Evolutionary conservation across 2,329 filamentous ascomycete genomes (phyloP), one percentile per base, ranked within the genome.

Genomic region (Alternaria infectoria): DNA sequence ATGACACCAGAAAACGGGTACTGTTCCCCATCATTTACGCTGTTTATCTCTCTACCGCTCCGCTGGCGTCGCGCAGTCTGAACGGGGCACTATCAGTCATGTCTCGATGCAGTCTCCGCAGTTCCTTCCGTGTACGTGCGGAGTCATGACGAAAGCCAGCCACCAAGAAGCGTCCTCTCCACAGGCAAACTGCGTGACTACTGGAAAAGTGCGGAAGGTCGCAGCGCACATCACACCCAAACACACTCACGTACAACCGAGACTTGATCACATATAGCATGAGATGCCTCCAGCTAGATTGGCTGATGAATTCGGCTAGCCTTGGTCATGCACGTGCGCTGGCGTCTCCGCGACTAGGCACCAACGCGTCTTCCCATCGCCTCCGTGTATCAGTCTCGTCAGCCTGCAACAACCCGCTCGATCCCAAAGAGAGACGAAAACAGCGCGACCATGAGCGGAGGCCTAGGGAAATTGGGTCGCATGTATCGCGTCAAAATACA

Each of bases 401-500:
- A 36, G 32, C 32, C 32, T 15, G 32, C 32, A 36, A 36, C 32
- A 36, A 36, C 32, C 7, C 32, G 32, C 32, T 36, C 15, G 2
- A 36, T 36, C 32, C 15, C 15, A 36, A 36, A 36, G 15, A 36
- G 32, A 36, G 13, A 36, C 30, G 30, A 36, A 15, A 36, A 8
- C 15, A 15, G 32, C 36, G 36, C 36, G 3, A 40, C 36, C 15
- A 17, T 40, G 36, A 36, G 32, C 13, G 36, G 36, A 40, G 36
- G 36, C 0, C n/a, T 17, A n/a, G 36, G 36, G n/a, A 40, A 40
- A 40, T 3, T 6, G 5, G 36, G 36, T 40, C 64, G 64, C 54
- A 66, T 66, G 44, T 9, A 61, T 44, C 64, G 61, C 45, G 50
- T 2, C 9, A 64, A 64, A 55, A 66, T 21, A 66, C 28, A 66